Percentiles rank a stretch among this genome's conserved stretches.
phyloP scores from a whole-genome alignment of 2,329 filamentous ascomycete genomes.

The Aureobasidium subglaciale region DNA sequence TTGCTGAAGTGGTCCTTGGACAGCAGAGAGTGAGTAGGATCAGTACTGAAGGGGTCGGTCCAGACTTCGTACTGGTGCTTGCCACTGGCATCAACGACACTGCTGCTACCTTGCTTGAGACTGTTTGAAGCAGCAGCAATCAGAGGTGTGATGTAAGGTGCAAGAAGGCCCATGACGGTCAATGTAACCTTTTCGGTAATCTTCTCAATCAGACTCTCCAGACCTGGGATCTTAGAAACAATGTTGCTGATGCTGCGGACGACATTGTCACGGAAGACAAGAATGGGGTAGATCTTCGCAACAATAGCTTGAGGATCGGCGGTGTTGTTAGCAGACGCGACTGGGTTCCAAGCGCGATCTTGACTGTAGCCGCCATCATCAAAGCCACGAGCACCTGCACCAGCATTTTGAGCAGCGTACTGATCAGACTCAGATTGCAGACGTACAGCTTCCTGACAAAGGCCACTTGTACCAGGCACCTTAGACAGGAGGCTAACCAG shows the following conservation, averaged over 20 bases:
- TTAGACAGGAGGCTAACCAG: constrained; percentile 67
- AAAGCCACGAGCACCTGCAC: constrained; percentile 26
- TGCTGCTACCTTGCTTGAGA: constrained; percentile 77
- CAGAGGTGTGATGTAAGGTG: constrained; percentile 86
- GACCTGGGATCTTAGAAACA: constrained; percentile 84
- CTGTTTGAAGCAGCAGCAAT: constrained; percentile 79
- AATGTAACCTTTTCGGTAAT: constrained; percentile 89
- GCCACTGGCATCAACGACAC: constrained; percentile 49
- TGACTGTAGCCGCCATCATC: constrained; percentile 29
- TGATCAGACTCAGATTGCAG: constrained; percentile 43
- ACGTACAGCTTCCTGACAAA: constrained; percentile 40
- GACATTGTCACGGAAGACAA: constrained; percentile 89
- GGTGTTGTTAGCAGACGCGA: constrained; percentile 26
- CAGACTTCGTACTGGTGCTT: constrained; percentile 46
- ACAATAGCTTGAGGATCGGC: constrained; percentile 53
- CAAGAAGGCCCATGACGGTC: constrained; percentile 83
- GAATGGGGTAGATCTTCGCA: constrained; percentile 79
- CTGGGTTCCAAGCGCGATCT: constrained; percentile 29
- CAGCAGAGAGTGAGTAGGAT: constrained; percentile 46
- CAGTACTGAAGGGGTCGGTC: constrained; percentile 40
- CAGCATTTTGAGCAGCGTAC: constrained; percentile 36
- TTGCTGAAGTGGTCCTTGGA: constrained; percentile 48
- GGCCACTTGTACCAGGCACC: constrained; percentile 53
- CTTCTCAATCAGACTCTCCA: constrained; percentile 84
- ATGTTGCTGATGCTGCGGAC: constrained; percentile 78